Percentiles rank a stretch among this genome's conserved stretches.
Evolutionary conservation across 352 stramenopile species (phyloP).

Genomic region (Phytophthora niederhauseri): DNA sequence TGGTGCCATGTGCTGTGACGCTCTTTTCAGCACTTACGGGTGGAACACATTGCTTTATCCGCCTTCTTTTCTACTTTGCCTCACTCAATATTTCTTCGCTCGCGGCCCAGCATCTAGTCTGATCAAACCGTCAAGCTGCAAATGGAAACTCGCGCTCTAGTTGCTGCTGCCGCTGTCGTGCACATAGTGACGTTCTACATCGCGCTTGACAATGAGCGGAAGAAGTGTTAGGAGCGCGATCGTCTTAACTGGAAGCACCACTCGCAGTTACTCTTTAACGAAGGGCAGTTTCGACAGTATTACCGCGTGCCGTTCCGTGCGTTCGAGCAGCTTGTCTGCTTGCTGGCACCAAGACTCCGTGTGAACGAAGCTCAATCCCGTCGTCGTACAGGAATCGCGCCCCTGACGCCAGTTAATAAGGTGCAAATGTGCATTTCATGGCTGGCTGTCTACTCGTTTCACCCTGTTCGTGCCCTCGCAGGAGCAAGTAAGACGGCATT

Average conservation of each 20-base stretch:
- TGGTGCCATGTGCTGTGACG: constrained; percentile 1
- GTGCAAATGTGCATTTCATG: neutral
- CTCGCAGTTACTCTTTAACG: constrained; percentile 9
- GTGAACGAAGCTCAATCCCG: too few species aligned
- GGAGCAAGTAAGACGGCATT: neutral
- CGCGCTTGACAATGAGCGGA: neutral
- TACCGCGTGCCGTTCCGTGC: too few species aligned
- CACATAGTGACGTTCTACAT: neutral
- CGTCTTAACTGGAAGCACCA: constrained; percentile 14
- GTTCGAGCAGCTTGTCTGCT: too few species aligned
- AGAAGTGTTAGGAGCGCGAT: neutral
- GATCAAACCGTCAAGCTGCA: neutral
- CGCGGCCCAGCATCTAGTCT: neutral
- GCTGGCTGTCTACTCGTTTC: neutral
- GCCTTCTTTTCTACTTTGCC: neutral
- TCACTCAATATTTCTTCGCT: neutral
- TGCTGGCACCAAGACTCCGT: too few species aligned
- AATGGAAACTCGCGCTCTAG: neutral
- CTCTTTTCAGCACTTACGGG: neutral
- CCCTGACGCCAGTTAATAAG: neutral
- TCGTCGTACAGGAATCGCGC: neutral
- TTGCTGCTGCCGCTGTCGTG: neutral
- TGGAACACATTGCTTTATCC: constrained; percentile 2
- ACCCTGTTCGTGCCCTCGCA: neutral
- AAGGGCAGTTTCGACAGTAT: constrained; percentile 13